Conservation (phyloP, 768 basidiomycete genomes). For the Tricholoma matsutake region DNA sequence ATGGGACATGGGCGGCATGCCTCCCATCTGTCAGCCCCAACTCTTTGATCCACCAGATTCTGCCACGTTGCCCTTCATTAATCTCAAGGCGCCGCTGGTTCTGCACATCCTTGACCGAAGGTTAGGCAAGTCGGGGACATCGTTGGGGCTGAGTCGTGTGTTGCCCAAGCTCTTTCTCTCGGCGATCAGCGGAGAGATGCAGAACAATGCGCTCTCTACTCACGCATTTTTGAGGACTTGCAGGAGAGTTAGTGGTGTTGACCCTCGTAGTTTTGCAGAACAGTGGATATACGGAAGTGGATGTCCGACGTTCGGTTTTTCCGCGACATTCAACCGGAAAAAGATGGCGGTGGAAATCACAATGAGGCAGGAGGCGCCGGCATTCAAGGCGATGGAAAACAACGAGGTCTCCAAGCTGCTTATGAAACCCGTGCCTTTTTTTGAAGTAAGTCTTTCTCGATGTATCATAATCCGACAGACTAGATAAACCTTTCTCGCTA, state of each 20-base stretch:
- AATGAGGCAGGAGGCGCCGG: conserved; percentile 86
- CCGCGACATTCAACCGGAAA: conserved; percentile 92
- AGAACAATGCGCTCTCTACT: conserved; percentile 83
- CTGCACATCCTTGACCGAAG: conserved; percentile 93
- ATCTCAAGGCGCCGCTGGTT: conserved; percentile 94
- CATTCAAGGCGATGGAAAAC: conserved; percentile 66
- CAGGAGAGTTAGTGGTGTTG: conserved; percentile 90
- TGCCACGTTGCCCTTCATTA: conserved; percentile 79
- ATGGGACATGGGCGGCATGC: conserved; percentile 84
- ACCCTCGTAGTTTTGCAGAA: conserved; percentile 89
- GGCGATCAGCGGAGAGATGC: conserved; percentile 88
- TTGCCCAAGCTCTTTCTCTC: conserved; percentile 94
- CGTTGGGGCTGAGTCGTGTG: conserved; percentile 90
- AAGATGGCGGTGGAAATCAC: conserved; percentile 98
- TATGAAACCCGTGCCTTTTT: conserved; percentile 83
- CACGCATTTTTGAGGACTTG: conserved; percentile 89
- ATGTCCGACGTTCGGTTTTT: conserved; percentile 87
- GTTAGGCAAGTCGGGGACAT: conserved; percentile 92
- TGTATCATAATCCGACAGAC: background rate
- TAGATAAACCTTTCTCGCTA: conserved; percentile 24
- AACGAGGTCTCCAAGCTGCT: conserved; percentile 62
- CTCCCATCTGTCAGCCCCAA: conserved; percentile 91
- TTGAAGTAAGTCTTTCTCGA: conserved; percentile 58
- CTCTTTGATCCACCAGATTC: conserved; percentile 81
- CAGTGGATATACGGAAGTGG: conserved; percentile 99